Conservation (phyloP, 2,329 filamentous ascomycete genomes). For the Cladosporium sp. region DNA sequence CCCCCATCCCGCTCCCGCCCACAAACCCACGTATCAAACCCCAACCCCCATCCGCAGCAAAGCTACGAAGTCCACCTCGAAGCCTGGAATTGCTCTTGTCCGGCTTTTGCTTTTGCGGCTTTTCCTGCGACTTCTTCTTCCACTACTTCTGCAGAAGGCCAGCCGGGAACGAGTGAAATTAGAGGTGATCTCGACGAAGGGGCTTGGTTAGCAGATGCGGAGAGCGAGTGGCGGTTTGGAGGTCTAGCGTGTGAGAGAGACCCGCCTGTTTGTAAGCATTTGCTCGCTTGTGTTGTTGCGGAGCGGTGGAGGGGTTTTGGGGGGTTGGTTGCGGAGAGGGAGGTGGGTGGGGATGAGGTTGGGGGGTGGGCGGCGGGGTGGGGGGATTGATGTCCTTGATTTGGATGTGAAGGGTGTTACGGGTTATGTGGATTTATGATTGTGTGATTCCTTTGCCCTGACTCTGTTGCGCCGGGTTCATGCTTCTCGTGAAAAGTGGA, state of each 20-base stretch:
- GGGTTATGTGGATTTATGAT: too few relatives aligned
- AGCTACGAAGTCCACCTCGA: conserved; percentile 74
- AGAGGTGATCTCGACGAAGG: too few relatives aligned
- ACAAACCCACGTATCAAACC: neutral
- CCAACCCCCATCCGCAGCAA: neutral
- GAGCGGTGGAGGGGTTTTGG: conserved; percentile 61
- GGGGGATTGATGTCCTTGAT: conserved; percentile 28
- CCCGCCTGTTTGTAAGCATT: conserved; percentile 73
- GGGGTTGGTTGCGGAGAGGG: conserved; percentile 50
- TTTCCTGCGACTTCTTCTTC: conserved; percentile 43
- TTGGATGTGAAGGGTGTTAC: neutral
- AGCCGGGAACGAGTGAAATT: neutral
- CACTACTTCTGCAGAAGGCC: neutral
- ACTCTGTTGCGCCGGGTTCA: too few relatives aligned
- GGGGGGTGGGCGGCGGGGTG: conserved; percentile 61
- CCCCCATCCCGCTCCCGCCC: conserved; percentile 13
- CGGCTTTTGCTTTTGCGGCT: conserved; percentile 71
- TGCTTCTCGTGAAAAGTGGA: too few relatives aligned
- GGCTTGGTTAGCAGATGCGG: too few relatives aligned
- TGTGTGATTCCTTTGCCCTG: too few relatives aligned
- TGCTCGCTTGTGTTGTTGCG: conserved; percentile 75
- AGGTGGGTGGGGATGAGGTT: conserved; percentile 60
- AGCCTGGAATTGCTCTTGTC: conserved; percentile 87
- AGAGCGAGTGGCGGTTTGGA: conserved; percentile 37
- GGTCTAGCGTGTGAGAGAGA: conserved; percentile 41